Conservation (phyloP, 2,329 filamentous ascomycete genomes). For the Cryphonectria radicalis region DNA sequence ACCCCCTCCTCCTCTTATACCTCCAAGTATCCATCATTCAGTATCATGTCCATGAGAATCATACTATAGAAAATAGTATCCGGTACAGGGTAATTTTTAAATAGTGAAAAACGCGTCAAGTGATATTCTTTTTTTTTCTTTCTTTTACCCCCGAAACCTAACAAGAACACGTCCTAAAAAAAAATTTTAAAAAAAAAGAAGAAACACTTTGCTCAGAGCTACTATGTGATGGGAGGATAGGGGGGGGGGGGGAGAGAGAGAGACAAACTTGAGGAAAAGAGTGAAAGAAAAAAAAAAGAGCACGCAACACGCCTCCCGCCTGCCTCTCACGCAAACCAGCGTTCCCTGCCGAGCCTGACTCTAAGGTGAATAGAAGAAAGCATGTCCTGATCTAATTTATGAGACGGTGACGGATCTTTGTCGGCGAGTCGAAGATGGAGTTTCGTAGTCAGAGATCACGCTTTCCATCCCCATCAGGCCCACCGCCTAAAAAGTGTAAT, state of each 20-base stretch:
- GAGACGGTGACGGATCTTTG: neutral
- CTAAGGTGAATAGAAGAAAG: constrained; percentile 4
- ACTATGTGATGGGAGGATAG: constrained; percentile 4
- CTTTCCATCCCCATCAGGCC: neutral
- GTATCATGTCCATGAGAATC: neutral
- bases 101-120: constrained; percentile 2
- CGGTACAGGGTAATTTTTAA: neutral
- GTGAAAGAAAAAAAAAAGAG: too few relatives aligned
- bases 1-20: too few relatives aligned
- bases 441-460: neutral
- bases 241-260: neutral
- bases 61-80: neutral
- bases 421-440: neutral
- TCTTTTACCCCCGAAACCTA: constrained; percentile 10
- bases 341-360: constrained; percentile 7
- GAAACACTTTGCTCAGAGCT: constrained; percentile 14
- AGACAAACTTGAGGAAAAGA: neutral
- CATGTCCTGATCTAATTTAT: constrained; percentile 4
- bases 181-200: neutral
- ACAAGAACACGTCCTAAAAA: neutral
- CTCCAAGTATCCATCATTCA: constrained; percentile 1
- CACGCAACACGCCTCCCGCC: neutral
- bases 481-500: neutral
- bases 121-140: constrained; percentile 4
- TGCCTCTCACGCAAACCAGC: constrained; percentile 2